Evolutionary conservation across 306 rosid species (phyloP).

Genomic region (Glycyrrhiza uralensis): DNA sequence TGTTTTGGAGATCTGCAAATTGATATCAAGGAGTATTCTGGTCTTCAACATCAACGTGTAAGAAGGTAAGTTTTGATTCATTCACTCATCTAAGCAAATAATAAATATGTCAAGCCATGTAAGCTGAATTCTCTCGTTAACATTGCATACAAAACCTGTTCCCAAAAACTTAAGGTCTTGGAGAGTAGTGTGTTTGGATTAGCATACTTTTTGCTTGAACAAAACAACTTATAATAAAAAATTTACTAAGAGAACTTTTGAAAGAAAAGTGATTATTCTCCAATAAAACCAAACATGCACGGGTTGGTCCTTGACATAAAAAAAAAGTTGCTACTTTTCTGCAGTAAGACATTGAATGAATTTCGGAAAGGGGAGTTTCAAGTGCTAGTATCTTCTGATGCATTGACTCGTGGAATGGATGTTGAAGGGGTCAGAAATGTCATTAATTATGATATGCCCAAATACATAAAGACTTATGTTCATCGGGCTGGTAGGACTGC

Average conservation of each 20-base stretch:
- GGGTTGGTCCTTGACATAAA: slow-evolving; percentile 10
- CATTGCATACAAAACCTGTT: neutral
- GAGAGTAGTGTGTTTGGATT: neutral
- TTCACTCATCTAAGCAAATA: neutral
- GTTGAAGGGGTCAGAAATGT: slow-evolving; percentile 86
- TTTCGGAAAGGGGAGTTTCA: slow-evolving; percentile 80
- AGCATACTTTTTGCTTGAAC: neutral
- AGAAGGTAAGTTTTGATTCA: slow-evolving; percentile 54
- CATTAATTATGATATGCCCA: slow-evolving; percentile 80
- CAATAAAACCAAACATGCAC: neutral
- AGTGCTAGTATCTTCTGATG: slow-evolving; percentile 93
- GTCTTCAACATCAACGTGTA: slow-evolving; percentile 79
- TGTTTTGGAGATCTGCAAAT: slow-evolving; percentile 60
- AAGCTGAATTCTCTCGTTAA: slow-evolving; percentile 5
- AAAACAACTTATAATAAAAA: neutral
- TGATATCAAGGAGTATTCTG: slow-evolving; percentile 80
- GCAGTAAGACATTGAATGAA: slow-evolving; percentile 76
- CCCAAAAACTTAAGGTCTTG: neutral
- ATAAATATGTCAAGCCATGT: neutral
- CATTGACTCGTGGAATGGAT: slow-evolving; percentile 98
- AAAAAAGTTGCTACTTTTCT: slow-evolving; percentile 23
- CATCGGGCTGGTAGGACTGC: slow-evolving; percentile 97
- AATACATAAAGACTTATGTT: slow-evolving; percentile 75
- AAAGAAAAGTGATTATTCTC: neutral
- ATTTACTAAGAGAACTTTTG: neutral